Percentiles rank a stretch among this genome's conserved stretches.
Conservation (phyloP, 306 rosid species). For the Corylus americana region DNA sequence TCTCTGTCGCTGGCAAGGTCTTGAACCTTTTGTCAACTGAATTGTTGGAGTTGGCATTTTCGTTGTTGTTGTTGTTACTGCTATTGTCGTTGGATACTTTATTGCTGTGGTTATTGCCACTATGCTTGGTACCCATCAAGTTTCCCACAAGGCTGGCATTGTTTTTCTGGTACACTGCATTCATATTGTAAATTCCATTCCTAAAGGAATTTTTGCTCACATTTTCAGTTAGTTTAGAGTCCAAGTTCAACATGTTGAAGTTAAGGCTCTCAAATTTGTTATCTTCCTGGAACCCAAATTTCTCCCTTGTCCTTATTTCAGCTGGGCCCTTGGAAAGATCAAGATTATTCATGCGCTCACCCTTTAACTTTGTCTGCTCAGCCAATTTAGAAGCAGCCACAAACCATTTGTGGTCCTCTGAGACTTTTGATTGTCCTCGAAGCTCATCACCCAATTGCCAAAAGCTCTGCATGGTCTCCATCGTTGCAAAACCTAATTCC, state of each 20-base stretch:
- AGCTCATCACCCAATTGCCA: conserved; percentile 99
- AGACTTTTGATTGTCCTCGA: conserved; percentile 86
- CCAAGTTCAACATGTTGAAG: conserved; percentile 78
- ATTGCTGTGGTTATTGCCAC: conserved; percentile 56
- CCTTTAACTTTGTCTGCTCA: conserved; percentile 88
- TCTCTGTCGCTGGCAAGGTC: conserved; percentile 97
- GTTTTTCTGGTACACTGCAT: conserved; percentile 74
- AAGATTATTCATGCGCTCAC: conserved; percentile 88
- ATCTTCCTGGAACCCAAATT: conserved; percentile 86
- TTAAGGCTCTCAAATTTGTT: conserved; percentile 81
- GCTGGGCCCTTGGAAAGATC: conserved; percentile 76
- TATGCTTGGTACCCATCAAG: conserved; percentile 61
- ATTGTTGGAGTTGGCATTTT: conserved; percentile 40
- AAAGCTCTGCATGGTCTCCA: conserved; percentile 81
- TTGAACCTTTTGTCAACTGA: conserved; percentile 89
- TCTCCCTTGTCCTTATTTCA: conserved; percentile 76
- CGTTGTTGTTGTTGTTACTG: conserved; percentile 46
- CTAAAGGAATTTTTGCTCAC: conserved; percentile 62
- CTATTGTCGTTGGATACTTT: conserved; percentile 55
- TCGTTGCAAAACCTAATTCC: conserved; percentile 47
- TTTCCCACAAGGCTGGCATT: conserved; percentile 54
- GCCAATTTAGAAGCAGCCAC: conserved; percentile 94
- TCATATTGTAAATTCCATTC: conserved; percentile 65
- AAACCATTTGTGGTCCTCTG: conserved; percentile 94
- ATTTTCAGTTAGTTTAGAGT: conserved; percentile 61